These are phyloP conservation scores for Lyophyllum shimeji DNA, from an alignment of 768 basidiomycete genomes.

Conservation along the genomic window DNA sequence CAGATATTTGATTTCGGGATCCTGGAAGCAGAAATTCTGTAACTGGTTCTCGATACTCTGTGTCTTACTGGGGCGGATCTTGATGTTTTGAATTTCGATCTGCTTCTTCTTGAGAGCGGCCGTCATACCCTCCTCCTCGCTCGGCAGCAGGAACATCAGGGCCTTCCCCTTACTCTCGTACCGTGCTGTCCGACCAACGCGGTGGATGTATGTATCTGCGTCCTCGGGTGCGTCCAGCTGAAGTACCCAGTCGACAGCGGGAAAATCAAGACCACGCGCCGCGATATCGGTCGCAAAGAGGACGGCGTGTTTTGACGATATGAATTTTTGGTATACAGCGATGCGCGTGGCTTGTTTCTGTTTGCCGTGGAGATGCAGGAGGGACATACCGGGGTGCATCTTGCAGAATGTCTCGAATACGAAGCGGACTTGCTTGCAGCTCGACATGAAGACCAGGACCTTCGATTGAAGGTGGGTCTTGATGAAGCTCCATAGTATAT, in stretches of 20 bases:
- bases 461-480: slow-evolving; percentile 91
- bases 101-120: slow-evolving; percentile 68
- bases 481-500: slow-evolving; percentile 92
- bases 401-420: slow-evolving; percentile 94
- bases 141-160: slow-evolving; percentile 79
- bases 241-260: slow-evolving; percentile 94
- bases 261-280: slow-evolving; percentile 95
- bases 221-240: slow-evolving; percentile 97
- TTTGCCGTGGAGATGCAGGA: slow-evolving; percentile 95
- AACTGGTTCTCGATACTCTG: slow-evolving; percentile 83
- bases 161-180: slow-evolving; percentile 91
- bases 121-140: slow-evolving; percentile 92
- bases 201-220: slow-evolving; percentile 95
- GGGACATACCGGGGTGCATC: slow-evolving; percentile 90
- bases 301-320: slow-evolving; percentile 75
- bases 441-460: slow-evolving; percentile 90
- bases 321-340: slow-evolving; percentile 82
- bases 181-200: slow-evolving; percentile 92
- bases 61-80: slow-evolving; percentile 86
- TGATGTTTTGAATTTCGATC: slow-evolving; percentile 75
- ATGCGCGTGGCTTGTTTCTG: slow-evolving; percentile 93
- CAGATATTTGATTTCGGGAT: slow-evolving; percentile 95
- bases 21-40: slow-evolving; percentile 91
- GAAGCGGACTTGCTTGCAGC: slow-evolving; percentile 96
- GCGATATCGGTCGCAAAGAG: slow-evolving; percentile 97